Evolutionary conservation across 345 rosid genomes (phyloP).

Genomic region (Linum usitatissimum): DNA sequence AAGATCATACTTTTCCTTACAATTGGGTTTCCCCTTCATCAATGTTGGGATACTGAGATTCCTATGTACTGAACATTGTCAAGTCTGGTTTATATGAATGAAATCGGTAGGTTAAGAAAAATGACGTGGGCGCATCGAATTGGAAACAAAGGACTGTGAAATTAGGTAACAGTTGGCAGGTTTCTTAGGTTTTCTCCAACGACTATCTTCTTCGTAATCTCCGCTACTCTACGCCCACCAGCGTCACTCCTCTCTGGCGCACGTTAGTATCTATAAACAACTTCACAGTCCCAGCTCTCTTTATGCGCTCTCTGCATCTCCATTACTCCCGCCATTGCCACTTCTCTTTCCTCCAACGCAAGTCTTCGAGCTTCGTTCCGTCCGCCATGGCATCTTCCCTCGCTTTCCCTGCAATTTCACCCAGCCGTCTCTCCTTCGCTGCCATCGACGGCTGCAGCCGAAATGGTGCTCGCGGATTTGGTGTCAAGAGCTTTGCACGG

Average conservation of each 20-base stretch:
- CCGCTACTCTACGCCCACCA: not conserved
- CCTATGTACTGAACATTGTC: too few species aligned
- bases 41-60: too few species aligned
- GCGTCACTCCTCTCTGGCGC: not conserved
- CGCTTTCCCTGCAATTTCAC: slow-evolving; percentile 15
- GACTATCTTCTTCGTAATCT: not conserved
- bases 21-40: too few species aligned
- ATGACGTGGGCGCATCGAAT: not conserved
- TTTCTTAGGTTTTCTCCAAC: not conserved
- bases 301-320: slow-evolving; percentile 25
- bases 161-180: not conserved
- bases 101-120: too few species aligned
- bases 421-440: slow-evolving; percentile 22
- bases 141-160: not conserved
- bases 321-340: slow-evolving; percentile 20
- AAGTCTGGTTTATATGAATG: too few species aligned
- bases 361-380: slow-evolving; percentile 7
- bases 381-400: slow-evolving; percentile 31
- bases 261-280: not conserved
- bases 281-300: not conserved
- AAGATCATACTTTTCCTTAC: too few species aligned
- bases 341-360: not conserved
- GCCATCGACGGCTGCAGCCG: slow-evolving; percentile 18
- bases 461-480: slow-evolving; percentile 18
- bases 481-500: slow-evolving; percentile 26